These are phyloP conservation scores for Angomonas ambiguus DNA, from an alignment of 208 protist genomes.

Conservation along the genomic window DNA sequence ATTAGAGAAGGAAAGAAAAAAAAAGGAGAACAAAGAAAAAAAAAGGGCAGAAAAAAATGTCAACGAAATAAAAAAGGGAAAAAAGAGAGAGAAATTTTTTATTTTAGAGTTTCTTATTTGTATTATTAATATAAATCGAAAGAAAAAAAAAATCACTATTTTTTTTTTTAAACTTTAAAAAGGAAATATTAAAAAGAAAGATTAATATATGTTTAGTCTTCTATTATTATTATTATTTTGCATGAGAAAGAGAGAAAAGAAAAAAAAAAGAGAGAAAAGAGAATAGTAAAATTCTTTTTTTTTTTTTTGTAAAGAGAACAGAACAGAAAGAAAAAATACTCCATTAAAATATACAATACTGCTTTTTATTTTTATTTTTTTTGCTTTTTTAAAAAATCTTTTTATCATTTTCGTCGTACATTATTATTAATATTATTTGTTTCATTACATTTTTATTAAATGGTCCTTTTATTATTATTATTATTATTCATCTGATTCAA, in stretches of 20 bases:
- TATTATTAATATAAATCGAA: conserved; percentile 5
- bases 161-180: neutral
- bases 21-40: neutral
- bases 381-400: conserved; percentile 1
- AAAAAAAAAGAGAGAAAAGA: conserved; percentile 13
- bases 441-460: neutral
- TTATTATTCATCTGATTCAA: conserved; percentile 1
- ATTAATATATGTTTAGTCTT: conserved; percentile 3
- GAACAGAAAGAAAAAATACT: too few species aligned
- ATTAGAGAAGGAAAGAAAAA: neutral
- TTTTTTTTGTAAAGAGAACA: too few species aligned
- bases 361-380: conserved; percentile 16
- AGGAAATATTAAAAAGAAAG: conserved; percentile 7
- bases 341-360: too few species aligned
- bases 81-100: neutral
- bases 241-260: neutral
- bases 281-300: conserved; percentile 9
- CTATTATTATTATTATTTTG: neutral
- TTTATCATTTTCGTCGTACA: neutral
- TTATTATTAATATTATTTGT: neutral
- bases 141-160: conserved; percentile 3
- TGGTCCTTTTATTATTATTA: conserved; percentile 4
- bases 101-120: neutral
- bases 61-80: neutral
- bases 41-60: neutral